Evolutionary conservation across 2,329 filamentous ascomycete species (phyloP).

Genomic region (Xylariales sp.): DNA sequence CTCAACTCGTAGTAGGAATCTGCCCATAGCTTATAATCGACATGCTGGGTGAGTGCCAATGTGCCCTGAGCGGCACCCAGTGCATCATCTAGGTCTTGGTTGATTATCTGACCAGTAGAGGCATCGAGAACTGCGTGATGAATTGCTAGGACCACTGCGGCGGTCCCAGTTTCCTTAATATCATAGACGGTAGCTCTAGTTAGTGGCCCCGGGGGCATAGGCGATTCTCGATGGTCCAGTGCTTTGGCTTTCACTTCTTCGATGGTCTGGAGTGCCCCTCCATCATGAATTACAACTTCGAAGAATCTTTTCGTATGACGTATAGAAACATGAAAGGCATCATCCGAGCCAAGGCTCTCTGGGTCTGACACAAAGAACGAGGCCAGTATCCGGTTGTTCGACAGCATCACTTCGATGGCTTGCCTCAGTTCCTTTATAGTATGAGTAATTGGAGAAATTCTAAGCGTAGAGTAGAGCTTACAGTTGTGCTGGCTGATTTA

Average conservation of each 20-base stretch:
- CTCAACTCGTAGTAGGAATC: slow-evolving; percentile 12
- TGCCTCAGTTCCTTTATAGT: background rate
- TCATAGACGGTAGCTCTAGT: slow-evolving; percentile 1
- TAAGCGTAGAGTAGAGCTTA: no score
- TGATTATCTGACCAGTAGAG: slow-evolving; percentile 1
- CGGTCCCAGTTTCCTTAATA: slow-evolving; percentile 2
- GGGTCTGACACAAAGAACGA: slow-evolving; percentile 3
- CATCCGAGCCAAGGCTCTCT: background rate
- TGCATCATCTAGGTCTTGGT: slow-evolving; percentile 1
- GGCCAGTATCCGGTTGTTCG: slow-evolving; percentile 2
- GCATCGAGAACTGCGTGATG: slow-evolving; percentile 6
- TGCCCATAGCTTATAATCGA: slow-evolving; percentile 14
- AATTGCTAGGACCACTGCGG: slow-evolving; percentile 1
- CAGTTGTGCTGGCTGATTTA: background rate
- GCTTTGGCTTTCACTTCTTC: slow-evolving; percentile 1
- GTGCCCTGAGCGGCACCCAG: background rate
- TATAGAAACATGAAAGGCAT: slow-evolving; percentile 2
- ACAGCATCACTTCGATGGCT: background rate
- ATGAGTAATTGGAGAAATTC: background rate
- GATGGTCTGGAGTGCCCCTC: slow-evolving; percentile 1
- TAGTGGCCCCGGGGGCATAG: slow-evolving; percentile 1
- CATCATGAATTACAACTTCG: background rate
- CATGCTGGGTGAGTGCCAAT: slow-evolving; percentile 8
- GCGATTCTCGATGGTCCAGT: background rate
- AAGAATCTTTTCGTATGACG: slow-evolving; percentile 5